Evolutionary conservation across 805 yeast genomes (phyloP).

Genomic region (Cyberlindnera euphorbiae): DNA sequence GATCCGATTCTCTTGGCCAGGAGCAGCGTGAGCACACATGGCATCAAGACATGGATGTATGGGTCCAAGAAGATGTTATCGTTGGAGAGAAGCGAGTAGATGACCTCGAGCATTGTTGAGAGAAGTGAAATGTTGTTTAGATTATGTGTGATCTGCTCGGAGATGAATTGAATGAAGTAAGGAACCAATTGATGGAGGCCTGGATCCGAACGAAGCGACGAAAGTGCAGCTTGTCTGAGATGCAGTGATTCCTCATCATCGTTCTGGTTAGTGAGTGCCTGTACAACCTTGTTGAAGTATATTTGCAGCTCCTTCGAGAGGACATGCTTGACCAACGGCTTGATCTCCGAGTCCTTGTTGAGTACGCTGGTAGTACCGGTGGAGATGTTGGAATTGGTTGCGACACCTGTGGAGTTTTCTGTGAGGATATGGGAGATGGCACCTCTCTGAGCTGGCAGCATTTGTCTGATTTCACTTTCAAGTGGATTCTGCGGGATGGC

Average conservation of each 20-base stretch:
- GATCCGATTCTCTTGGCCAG: conserved; percentile 84
- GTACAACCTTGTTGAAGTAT: conserved; percentile 85
- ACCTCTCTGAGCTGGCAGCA: conserved; percentile 79
- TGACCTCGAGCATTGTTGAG: conserved; percentile 82
- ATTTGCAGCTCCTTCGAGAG: conserved; percentile 90
- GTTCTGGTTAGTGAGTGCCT: conserved; percentile 61
- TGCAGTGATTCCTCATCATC: conserved; percentile 36
- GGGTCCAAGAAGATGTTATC: conserved; percentile 88
- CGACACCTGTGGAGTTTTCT: conserved; percentile 34
- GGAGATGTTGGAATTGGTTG: conserved; percentile 21
- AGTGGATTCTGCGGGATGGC: conserved; percentile 93
- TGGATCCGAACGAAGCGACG: conserved; percentile 83
- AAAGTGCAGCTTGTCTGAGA: conserved; percentile 74
- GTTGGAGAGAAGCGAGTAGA: conserved; percentile 79
- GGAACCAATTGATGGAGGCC: conserved; percentile 97
- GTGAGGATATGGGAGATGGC: conserved; percentile 64
- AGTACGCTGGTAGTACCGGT: conserved; percentile 10
- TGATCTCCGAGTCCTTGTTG: conserved; percentile 52
- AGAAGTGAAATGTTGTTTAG: conserved; percentile 65
- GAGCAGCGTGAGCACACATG: conserved; percentile 86
- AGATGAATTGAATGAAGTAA: conserved; percentile 90
- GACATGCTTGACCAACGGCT: conserved; percentile 92
- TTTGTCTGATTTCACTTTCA: conserved; percentile 66
- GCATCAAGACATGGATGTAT: conserved; percentile 93
- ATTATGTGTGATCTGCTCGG: conserved; percentile 90